Evolutionary conservation across 2,329 filamentous ascomycete genomes (phyloP), one percentile per base, ranked within the genome.

Genomic region (Bipolaris cookei): DNA sequence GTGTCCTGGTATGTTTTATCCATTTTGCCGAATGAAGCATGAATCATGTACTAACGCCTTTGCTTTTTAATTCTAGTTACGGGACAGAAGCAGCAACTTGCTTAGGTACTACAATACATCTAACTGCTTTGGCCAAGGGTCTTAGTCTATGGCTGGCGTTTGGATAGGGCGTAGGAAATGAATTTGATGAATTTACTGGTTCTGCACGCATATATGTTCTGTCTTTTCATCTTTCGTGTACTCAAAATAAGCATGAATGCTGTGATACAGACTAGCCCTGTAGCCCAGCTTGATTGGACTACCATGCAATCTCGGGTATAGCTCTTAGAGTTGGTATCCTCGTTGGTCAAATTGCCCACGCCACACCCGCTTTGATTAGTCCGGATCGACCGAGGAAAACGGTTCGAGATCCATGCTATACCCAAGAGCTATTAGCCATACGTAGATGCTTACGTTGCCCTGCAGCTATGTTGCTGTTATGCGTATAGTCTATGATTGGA

Each of bases 1-100:
- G 46, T 81, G 79, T 61, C 79, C 79, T 8, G 78, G 42, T 45
- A 45, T 6, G 42, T 32, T 13, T 18, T 11, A 18, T 20, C 8
- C 11, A 30, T 25, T 11, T 44, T 14, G 11, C 3, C 3, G 4
- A 32, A 32, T 11, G 10, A 28, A 32, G 11, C 14, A 2, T 44
- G 4, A 18, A 5, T 4, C 18, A 20, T 11, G 30, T 7, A 21
- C 42, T 45, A 18, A 45, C 42, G 13, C 25, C 7, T 16, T 20
- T 45, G 11, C 13, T 6, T 23, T 13, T 42, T n/a, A 18, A 14
- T 39, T 18, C 6, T 32, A 45, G 42, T 81, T 51, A 77, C 75
- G 20, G 77, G 77, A 6, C 69, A 71, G 57, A 68, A 64, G 47
- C 66, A 68, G 21, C 48, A 68, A 18, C 47, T 51, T 49, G 63